Evolutionary conservation across 352 stramenopile genomes (phyloP), one percentile per base, ranked within the genome.

Genomic region (Peronospora tabacina): DNA sequence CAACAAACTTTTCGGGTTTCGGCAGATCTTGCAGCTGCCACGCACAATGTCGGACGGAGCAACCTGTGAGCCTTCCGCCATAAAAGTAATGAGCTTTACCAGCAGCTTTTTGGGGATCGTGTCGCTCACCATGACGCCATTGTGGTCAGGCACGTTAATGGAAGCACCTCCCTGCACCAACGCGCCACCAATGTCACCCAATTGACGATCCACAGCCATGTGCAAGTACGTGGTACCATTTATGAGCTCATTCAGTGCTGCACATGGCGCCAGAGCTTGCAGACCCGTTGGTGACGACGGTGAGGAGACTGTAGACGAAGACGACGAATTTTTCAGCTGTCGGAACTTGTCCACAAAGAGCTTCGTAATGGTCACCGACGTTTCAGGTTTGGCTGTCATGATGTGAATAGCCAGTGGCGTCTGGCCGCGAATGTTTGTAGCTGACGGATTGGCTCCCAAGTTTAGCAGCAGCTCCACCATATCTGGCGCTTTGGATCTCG

Each of bases 331-430:
- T 12, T 62, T 65, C 13, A 52, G 28, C 19, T 65, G 40, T n/a
- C 68, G 51, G 34, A 74, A 58, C 35, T 81, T 72, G 6, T 76
- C 63, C 12, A 78, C 72, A 32, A 87, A 78, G 29, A 80, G 60
- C 36, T 60, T 64, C 2, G 74, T 63, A 48, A 90, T 84, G 17
- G 56, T 59, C 19, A 53, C 32, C 11, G 75, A 40, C 22, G 73
- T 77, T 47, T 93, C 82, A 4, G 69, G 59, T 20, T 71, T 73
- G 10, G 70, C 69, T 15, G 82, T 93, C 52, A 93, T 47, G 47
- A 90, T 89, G 61, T 93, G 82, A 51, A 90, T 88, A 47, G 75
- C 81, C 26, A 90, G 66, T 53, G 82, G 82, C 30, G 82, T 93
- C 63, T 93, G 82, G 4, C 80, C 82, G 19, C 82, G 82, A 11